Conservation (phyloP, 169 alveolate genomes). For the Cryptosporidium tyzzeri region DNA sequence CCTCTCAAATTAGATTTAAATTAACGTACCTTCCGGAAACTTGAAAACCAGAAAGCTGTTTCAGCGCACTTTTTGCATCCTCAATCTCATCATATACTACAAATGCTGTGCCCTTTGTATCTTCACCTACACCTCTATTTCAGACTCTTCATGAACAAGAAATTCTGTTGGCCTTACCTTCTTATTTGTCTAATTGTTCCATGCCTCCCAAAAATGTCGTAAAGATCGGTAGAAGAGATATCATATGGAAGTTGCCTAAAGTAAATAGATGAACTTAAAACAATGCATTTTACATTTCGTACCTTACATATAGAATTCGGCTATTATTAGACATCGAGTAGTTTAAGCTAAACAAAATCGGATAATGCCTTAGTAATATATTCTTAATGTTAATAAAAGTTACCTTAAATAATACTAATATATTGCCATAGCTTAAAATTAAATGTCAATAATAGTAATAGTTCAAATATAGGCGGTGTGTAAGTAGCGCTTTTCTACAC, state of each 20-base stretch:
- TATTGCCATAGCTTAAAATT: not conserved
- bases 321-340: not conserved
- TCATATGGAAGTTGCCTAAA: slow-evolving; percentile 88
- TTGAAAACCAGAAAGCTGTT: slow-evolving; percentile 97
- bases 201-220: slow-evolving; percentile 98
- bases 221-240: slow-evolving; percentile 94
- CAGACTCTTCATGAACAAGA: not conserved
- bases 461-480: slow-evolving; percentile 2
- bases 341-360: not conserved
- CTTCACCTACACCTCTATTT: slow-evolving; percentile 88
- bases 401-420: not conserved
- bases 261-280: not conserved
- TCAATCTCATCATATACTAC: slow-evolving; percentile 98
- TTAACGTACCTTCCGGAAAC: slow-evolving; percentile 95
- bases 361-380: not conserved
- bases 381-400: not conserved
- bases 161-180: slow-evolving; percentile 81
- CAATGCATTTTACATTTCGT: not conserved
- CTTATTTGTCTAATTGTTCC: slow-evolving; percentile 98
- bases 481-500: slow-evolving; percentile 43
- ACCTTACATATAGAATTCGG: slow-evolving; percentile 60
- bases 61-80: slow-evolving; percentile 99
- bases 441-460: not conserved
- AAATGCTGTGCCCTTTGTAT: slow-evolving; percentile 95
- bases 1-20: not conserved